Evolutionary conservation across 75 land plant genomes (phyloP), one percentile per base, ranked within the genome.

Genomic region (Gnetum montanum): DNA sequence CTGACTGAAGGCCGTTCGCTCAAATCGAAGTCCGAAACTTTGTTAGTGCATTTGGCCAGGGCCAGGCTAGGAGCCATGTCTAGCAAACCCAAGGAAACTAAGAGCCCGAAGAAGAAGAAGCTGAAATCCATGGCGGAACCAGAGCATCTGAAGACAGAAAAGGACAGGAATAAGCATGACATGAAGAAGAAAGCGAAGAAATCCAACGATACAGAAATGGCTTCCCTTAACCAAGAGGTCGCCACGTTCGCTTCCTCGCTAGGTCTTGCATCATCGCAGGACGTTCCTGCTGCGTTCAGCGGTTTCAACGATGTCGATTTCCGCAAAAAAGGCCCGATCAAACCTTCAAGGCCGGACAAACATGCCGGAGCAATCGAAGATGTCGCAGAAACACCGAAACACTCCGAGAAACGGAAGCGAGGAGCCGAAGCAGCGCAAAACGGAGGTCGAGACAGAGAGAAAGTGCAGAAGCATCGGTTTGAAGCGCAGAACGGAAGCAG

Each of bases 261-360:
- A 7, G 98, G 98, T 18, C 67, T 93, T 8, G 60, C 76, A 25
- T 47, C 82, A 2, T 7, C 74, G 7, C 18, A 60, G 6, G n/a
- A n/a, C n/a, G n/a, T n/a, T n/a, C 43, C 20, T 38, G 60, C 52
- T 3, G n/a, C 37, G 10, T 55, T 40, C 34, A 62, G 35, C 56
- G 82, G 91, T 18, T 93, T 93, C 65, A 78, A 93, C 63, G 98
- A 93, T 52, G 52, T 75, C 4, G 98, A 93, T 70, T 93, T 93
- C 56, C 66, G 86, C 34, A 87, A 84, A 61, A 61, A 62, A 11
- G 82, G 82, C 11, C 70, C 70, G 22, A 49, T 80, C 24, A 73
- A 73, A 8, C 62, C 63, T 27, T 10, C 23, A 40, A 26, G 46
- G 33, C 30, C 10, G 26, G 19, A 30, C 10, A 58, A 28, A 34